A percentile compares a stretch with the other conserved stretches of the same genome.
phyloP scores from a whole-genome alignment of 805 yeast species.

The Metschnikowia lochheadii region DNA sequence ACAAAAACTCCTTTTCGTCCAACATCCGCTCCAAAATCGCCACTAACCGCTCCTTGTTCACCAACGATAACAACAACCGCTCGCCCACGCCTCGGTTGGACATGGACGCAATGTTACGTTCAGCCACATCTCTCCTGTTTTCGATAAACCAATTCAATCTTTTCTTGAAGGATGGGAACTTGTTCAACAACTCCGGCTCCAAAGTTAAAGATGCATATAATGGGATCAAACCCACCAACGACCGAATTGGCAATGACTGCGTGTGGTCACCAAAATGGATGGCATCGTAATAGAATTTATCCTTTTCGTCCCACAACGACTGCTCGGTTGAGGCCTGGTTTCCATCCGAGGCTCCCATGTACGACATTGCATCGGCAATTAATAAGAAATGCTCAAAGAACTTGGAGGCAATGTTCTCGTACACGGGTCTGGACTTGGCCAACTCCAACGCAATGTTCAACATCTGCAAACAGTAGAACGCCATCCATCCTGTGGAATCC shows the following conservation, averaged over 20 bases:
- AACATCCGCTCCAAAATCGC: constrained; percentile 76
- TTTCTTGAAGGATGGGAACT: constrained; percentile 77
- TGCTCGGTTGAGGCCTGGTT: constrained; percentile 44
- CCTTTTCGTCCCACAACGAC: constrained; percentile 86
- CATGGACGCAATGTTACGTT: constrained; percentile 85
- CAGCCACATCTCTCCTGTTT: constrained; percentile 64
- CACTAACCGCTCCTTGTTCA: constrained; percentile 70
- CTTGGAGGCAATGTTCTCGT: constrained; percentile 91
- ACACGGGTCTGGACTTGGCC: constrained; percentile 78
- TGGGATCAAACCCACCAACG: constrained; percentile 89
- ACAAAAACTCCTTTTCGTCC: constrained; percentile 81
- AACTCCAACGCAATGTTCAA: constrained; percentile 86
- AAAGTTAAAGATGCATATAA: constrained; percentile 83
- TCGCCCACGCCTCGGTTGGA: constrained; percentile 76
- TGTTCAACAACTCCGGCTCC: constrained; percentile 75
- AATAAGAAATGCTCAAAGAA: constrained; percentile 89
- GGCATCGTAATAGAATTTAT: constrained; percentile 86
- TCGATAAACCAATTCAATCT: constrained; percentile 81
- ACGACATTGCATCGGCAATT: constrained; percentile 93
- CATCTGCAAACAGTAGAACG: constrained; percentile 86
- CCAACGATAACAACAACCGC: constrained; percentile 73
- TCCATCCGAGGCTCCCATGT: constrained; percentile 41
- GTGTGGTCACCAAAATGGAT: constrained; percentile 72
- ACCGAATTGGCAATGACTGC: constrained; percentile 76
- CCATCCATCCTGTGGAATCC: constrained; percentile 98